A percentile compares a stretch with the other conserved stretches of the same genome.
phyloP scores from a whole-genome alignment of 441 rosid species.

The Adansonia madagascariensis region DNA sequence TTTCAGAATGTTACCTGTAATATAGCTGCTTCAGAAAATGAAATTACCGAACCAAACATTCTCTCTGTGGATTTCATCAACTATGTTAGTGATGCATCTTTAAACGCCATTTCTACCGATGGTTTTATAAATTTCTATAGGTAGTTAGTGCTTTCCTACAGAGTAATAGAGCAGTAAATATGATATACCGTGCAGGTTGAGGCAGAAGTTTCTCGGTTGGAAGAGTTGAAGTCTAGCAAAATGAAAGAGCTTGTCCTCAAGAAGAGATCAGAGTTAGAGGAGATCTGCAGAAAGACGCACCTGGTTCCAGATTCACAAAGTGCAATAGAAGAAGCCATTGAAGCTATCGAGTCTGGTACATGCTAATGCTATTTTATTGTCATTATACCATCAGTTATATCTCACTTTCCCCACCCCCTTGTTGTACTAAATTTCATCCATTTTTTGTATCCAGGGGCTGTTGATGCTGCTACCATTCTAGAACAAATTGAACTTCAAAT shows the following conservation, averaged over 20 bases:
- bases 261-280: constrained; percentile 86
- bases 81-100: constrained; percentile 53
- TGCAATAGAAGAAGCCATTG: constrained; percentile 66
- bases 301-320: constrained; percentile 68
- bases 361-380: constrained; percentile 10
- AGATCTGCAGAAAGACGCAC: constrained; percentile 90
- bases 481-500: constrained; percentile 86
- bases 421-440: not conserved
- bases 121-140: constrained; percentile 22
- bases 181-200: constrained; percentile 62
- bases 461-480: constrained; percentile 66
- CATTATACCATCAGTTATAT: not conserved
- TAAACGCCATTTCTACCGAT: constrained; percentile 7
- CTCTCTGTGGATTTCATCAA: constrained; percentile 80
- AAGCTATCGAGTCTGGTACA: constrained; percentile 79
- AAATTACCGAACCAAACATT: constrained; percentile 81
- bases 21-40: constrained; percentile 94
- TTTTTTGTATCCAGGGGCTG: constrained; percentile 42
- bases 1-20: constrained; percentile 89
- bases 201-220: constrained; percentile 87
- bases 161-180: constrained; percentile 13
- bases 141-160: not conserved
- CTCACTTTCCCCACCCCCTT: not conserved
- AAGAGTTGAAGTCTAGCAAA: constrained; percentile 87
- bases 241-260: constrained; percentile 96